Evolutionary conservation across 352 stramenopile species (phyloP), one percentile per base, ranked within the genome.

Genomic region (Phytophthora sansomeana): DNA sequence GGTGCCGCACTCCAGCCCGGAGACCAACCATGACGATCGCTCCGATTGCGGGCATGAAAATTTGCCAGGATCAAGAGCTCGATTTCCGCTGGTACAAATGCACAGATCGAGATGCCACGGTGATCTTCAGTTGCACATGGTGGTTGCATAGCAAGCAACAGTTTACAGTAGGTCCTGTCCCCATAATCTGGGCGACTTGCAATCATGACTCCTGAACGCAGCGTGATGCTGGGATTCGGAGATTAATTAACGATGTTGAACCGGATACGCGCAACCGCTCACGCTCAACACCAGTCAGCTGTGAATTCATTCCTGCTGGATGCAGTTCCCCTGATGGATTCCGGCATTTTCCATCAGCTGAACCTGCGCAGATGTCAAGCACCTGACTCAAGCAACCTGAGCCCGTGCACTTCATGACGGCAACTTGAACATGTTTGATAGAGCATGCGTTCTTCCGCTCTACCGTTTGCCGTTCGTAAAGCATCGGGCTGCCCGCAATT

Each of bases 181-280:
- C 49, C 38, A 16, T 66, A 54, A 66, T 32, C 54, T 70, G 62
- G 32, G 57, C 63, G 43, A 71, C 56, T 53, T 58, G 43, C 29
- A 49, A 71, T 71, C 63, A 71, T 56, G 39, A n/a, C n/a, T n/a
- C n/a, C n/a, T n/a, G n/a, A n/a, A n/a, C n/a, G n/a, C n/a, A n/a
- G n/a, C n/a, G n/a, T n/a, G n/a, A n/a, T n/a, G n/a, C n/a, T n/a
- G n/a, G n/a, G n/a, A n/a, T 32, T 42, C 36, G 41, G 43, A 53
- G 41, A 36, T 59, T 28, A 50, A 57, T 7, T 28, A 30, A 48
- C 43, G 63, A n/a, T 17, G 32, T 39, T 19, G 56, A 63, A 36
- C 36, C 17, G 46, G 19, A 26, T 30, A n/a, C n/a, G n/a, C n/a
- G 17, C 43, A 46, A 41, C n/a, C n/a, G 36, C 4, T 42, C 36